Percentiles rank a stretch among this genome's conserved stretches.
phyloP scores from a whole-genome alignment of 2,329 filamentous ascomycete genomes.

The Penicillium sp. region DNA sequence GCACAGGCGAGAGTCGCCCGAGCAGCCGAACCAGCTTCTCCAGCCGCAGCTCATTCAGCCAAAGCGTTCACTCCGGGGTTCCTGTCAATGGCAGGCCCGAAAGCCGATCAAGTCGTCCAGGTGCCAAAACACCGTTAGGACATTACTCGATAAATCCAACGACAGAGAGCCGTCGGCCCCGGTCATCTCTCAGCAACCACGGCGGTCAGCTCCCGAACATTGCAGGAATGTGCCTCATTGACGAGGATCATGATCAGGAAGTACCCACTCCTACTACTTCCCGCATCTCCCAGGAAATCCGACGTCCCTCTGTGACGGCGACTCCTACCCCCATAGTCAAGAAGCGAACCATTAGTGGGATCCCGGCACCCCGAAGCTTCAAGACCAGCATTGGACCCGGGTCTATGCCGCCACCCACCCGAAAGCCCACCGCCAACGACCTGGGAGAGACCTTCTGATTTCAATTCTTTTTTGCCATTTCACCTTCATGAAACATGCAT shows the following conservation, averaged over 20 bases:
- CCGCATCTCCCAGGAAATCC: conserved; percentile 34
- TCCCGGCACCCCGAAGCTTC: conserved; percentile 43
- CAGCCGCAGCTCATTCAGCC: conserved; percentile 45
- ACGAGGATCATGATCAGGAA: conserved; percentile 53
- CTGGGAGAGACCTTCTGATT: conserved; percentile 60
- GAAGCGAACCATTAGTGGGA: conserved; percentile 55
- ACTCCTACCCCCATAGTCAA: conserved; percentile 49
- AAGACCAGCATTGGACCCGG: conserved; percentile 43
- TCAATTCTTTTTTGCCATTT: neutral
- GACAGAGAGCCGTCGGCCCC: conserved; percentile 59
- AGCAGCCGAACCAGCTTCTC: conserved; percentile 70
- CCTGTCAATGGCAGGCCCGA: conserved; percentile 57
- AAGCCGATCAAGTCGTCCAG: conserved; percentile 64
- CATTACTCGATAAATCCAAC: conserved; percentile 53
- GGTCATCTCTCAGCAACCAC: conserved; percentile 68
- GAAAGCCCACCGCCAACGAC: conserved; percentile 54
- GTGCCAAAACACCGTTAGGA: conserved; percentile 65
- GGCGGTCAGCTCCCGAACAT: conserved; percentile 59
- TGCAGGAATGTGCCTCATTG: conserved; percentile 57
- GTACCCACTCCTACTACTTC: conserved; percentile 49
- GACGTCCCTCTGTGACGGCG: conserved; percentile 50
- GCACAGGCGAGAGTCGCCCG: conserved; percentile 61
- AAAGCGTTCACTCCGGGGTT: conserved; percentile 40
- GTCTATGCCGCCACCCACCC: conserved; percentile 51
- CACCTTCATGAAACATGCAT: neutral